Conservation (phyloP, 768 basidiomycete genomes). For the Mycena albidolilacea region DNA sequence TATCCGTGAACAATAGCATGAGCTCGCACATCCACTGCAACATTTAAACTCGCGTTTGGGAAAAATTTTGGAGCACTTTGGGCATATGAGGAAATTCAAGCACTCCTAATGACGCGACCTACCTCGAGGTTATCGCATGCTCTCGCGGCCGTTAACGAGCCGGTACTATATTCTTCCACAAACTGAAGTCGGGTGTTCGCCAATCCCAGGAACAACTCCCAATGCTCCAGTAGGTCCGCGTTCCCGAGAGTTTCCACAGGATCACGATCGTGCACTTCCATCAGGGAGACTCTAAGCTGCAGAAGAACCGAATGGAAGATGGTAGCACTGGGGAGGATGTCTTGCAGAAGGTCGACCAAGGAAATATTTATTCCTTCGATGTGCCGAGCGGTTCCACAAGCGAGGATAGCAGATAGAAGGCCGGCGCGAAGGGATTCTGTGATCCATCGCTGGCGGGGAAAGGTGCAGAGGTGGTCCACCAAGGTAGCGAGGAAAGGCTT, state of each 20-base stretch:
- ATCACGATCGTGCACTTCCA: not conserved
- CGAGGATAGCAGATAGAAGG: not conserved
- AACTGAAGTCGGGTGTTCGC: not conserved
- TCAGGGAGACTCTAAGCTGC: not conserved
- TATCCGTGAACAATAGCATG: not conserved
- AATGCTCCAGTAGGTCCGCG: not conserved
- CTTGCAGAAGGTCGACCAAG: not conserved
- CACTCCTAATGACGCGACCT: not conserved
- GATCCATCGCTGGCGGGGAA: too few species aligned
- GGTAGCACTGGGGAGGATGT: not conserved
- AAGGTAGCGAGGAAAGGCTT: not conserved
- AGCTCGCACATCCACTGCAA: not conserved
- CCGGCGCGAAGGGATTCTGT: not conserved
- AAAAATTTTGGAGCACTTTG: not conserved
- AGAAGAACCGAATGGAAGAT: not conserved
- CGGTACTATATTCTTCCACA: not conserved
- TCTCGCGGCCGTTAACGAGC: not conserved
- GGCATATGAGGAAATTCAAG: too few species aligned
- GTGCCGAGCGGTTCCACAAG: too few species aligned
- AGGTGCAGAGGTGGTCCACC: too few species aligned
- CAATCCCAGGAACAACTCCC: not conserved
- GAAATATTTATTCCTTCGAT: not conserved
- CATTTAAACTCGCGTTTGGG: not conserved
- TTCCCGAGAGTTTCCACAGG: not conserved
- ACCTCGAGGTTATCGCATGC: conserved; percentile 6